Conservation (phyloP, 495 filamentous ascomycete species). For the Aspergillus ostianus region DNA sequence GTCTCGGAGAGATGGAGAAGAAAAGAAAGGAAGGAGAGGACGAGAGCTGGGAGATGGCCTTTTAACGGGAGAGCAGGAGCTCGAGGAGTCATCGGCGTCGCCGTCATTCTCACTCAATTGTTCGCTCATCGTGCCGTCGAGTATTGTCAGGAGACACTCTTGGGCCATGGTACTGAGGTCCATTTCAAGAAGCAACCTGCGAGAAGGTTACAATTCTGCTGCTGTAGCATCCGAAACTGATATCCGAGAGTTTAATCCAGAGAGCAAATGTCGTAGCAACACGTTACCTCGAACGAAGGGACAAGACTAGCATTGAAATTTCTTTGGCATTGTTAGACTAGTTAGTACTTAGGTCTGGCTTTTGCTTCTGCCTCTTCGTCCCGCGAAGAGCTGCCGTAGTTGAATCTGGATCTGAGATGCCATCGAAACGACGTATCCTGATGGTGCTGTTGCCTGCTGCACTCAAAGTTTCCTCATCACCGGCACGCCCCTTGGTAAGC, state of each 20-base stretch:
- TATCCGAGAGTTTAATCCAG: too few relatives aligned
- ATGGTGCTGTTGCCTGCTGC: not conserved
- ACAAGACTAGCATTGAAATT: not conserved
- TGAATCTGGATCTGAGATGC: not conserved
- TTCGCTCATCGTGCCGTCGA: not conserved
- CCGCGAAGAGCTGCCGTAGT: not conserved
- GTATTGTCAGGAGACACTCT: too few relatives aligned
- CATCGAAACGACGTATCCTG: not conserved
- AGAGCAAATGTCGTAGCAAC: too few relatives aligned
- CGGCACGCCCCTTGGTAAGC: not conserved
- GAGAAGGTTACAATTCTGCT: too few relatives aligned
- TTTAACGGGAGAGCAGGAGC: not conserved
- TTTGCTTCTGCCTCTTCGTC: constrained; percentile 5
- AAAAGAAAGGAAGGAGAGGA: not conserved
- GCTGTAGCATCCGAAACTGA: too few relatives aligned
- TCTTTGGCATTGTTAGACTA: not conserved
- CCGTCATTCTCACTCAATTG: not conserved
- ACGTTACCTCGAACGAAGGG: not conserved
- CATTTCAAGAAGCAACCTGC: too few relatives aligned
- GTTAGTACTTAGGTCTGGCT: not conserved
- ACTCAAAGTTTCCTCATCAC: not conserved
- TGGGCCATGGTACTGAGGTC: too few relatives aligned
- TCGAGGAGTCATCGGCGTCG: not conserved
- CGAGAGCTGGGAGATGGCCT: not conserved
- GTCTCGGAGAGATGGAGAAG: not conserved